A percentile compares a stretch with the other conserved stretches of the same genome.
Conservation (phyloP, 805 yeast genomes). For the Candida sanyiensis region DNA sequence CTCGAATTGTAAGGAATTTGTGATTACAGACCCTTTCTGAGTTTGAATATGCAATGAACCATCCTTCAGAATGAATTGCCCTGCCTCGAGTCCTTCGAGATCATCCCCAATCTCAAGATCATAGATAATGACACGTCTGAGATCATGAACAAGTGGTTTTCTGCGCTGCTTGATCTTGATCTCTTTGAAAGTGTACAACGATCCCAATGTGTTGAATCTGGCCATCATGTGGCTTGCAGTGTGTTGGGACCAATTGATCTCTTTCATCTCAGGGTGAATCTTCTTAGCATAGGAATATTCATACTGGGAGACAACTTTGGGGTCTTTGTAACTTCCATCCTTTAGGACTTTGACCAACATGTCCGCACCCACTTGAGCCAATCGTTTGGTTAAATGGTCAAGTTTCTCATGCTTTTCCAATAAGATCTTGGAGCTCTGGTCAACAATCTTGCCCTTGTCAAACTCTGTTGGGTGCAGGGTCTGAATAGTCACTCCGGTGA, state of each 20-base stretch:
- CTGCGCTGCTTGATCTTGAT: slow-evolving; percentile 31
- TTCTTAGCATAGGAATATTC: slow-evolving; percentile 53
- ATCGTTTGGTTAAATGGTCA: slow-evolving; percentile 37
- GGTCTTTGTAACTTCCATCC: slow-evolving; percentile 24
- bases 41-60: slow-evolving; percentile 37
- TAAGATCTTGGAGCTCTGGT: slow-evolving; percentile 44
- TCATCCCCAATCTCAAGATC: slow-evolving; percentile 26
- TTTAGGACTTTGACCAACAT: slow-evolving; percentile 43
- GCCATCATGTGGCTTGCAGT: slow-evolving; percentile 36
- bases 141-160: slow-evolving; percentile 23
- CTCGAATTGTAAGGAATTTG: slow-evolving; percentile 44
- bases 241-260: slow-evolving; percentile 41
- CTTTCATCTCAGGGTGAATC: slow-evolving; percentile 37
- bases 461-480: slow-evolving; percentile 84
- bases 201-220: slow-evolving; percentile 49
- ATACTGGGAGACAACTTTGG: slow-evolving; percentile 22
- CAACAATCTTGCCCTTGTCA: slow-evolving; percentile 69
- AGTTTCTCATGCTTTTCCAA: slow-evolving; percentile 42
- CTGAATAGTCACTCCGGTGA: slow-evolving; percentile 85
- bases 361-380: slow-evolving; percentile 60
- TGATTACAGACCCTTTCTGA: slow-evolving; percentile 35
- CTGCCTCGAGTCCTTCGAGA: slow-evolving; percentile 16
- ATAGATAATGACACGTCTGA: slow-evolving; percentile 44
- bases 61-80: slow-evolving; percentile 26
- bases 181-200: slow-evolving; percentile 42